Conservation (phyloP, 2,329 filamentous ascomycete species). For the Talaromyces sp. region DNA sequence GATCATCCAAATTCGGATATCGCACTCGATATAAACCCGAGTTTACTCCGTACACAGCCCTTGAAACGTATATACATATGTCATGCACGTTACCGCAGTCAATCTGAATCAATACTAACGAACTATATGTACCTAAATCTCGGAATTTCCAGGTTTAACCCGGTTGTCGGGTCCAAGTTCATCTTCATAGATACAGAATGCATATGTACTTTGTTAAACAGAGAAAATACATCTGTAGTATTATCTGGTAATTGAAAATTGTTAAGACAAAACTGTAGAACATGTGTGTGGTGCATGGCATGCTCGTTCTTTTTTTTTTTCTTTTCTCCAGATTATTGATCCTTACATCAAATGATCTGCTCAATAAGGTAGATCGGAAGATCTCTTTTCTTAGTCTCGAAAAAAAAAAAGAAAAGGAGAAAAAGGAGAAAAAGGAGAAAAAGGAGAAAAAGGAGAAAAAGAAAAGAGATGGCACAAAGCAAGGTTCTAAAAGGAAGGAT, state of each 20-base stretch:
- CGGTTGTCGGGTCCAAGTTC: background rate
- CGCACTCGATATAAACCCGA: background rate
- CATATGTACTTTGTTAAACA: background rate
- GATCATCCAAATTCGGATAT: background rate
- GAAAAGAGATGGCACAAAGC: background rate
- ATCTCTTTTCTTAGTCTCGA: background rate
- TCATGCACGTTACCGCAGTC: constrained; percentile 1
- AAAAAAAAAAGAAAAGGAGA: background rate
- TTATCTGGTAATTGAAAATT: background rate
- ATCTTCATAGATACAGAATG: background rate
- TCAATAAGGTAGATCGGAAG: background rate
- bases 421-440: no score
- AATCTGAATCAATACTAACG: background rate
- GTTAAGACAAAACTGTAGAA: background rate
- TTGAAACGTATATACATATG: background rate
- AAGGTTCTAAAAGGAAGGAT: background rate
- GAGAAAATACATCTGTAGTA: background rate
- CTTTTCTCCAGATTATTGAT: constrained; percentile 1
- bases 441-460: background rate
- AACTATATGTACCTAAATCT: background rate
- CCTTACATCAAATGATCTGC: background rate
- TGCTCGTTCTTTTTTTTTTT: background rate
- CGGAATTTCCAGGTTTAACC: background rate
- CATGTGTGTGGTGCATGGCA: background rate
- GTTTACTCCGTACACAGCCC: background rate